A percentile compares a stretch with the other conserved stretches of the same genome.
phyloP scores from a whole-genome alignment of 139 green algal species.

The Trebouxia sp. region DNA sequence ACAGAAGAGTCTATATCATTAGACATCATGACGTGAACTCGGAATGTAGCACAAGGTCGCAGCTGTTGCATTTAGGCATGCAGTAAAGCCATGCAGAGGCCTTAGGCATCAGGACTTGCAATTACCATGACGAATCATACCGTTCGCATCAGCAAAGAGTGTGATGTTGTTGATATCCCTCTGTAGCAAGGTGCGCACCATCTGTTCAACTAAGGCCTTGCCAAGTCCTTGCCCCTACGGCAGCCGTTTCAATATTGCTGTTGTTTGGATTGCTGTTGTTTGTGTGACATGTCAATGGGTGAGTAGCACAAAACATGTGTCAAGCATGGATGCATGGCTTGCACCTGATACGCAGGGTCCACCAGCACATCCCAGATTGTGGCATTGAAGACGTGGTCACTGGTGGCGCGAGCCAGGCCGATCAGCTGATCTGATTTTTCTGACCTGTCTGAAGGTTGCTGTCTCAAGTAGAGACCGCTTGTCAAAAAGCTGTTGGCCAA shows the following conservation, averaged over 20 bases:
- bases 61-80: background rate
- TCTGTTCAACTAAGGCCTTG: slow-evolving; percentile 92
- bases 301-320: too few relatives aligned
- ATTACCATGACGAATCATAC: background rate
- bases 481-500: slow-evolving; percentile 92
- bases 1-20: too few relatives aligned
- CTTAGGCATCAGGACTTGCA: background rate
- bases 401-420: slow-evolving; percentile 83
- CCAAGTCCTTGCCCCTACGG: slow-evolving; percentile 80
- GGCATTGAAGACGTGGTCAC: slow-evolving; percentile 96
- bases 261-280: too few relatives aligned
- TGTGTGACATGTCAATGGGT: background rate
- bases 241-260: too few relatives aligned
- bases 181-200: slow-evolving; percentile 82
- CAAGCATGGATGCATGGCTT: slow-evolving; percentile 6
- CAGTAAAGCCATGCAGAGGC: background rate
- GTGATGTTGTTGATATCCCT: slow-evolving; percentile 97
- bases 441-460: background rate
- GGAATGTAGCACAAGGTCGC: background rate
- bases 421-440: slow-evolving; percentile 18
- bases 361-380: slow-evolving; percentile 98
- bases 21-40: background rate
- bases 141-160: slow-evolving; percentile 91
- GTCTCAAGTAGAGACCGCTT: slow-evolving; percentile 63
- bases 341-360: slow-evolving; percentile 89